phyloP scores from a whole-genome alignment of 148 eudicot species.

The Suaeda aralocaspica region DNA sequence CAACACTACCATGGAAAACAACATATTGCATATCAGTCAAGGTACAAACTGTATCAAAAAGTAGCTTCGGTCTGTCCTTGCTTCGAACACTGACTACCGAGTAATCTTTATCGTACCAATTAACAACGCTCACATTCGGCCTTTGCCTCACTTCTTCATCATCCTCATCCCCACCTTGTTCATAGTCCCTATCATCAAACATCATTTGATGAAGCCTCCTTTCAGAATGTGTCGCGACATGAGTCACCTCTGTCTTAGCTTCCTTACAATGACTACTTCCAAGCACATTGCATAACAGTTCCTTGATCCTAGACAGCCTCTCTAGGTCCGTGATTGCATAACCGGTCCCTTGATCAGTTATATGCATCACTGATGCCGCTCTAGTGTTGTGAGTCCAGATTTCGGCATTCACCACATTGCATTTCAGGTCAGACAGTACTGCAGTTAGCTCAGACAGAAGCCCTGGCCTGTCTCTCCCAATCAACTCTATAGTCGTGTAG shows the following conservation, averaged over 20 bases:
- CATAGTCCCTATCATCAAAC: slow-evolving; percentile 83
- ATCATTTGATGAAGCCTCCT: slow-evolving; percentile 93
- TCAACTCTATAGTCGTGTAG: slow-evolving; percentile 66
- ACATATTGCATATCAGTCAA: slow-evolving; percentile 95
- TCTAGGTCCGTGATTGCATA: slow-evolving; percentile 53
- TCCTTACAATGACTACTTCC: slow-evolving; percentile 60
- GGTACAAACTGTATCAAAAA: slow-evolving; percentile 85
- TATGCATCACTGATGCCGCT: slow-evolving; percentile 86
- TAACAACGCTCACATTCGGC: slow-evolving; percentile 66
- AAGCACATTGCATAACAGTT: slow-evolving; percentile 66
- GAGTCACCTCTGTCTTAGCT: slow-evolving; percentile 73
- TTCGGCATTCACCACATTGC: slow-evolving; percentile 86
- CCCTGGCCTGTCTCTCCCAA: slow-evolving; percentile 85
- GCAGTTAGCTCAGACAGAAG: slow-evolving; percentile 84
- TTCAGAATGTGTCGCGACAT: slow-evolving; percentile 60
- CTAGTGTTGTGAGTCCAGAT: slow-evolving; percentile 96
- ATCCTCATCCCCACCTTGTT: slow-evolving; percentile 36
- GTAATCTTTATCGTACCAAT: slow-evolving; percentile 84
- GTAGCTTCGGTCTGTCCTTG: slow-evolving; percentile 88
- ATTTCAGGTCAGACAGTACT: slow-evolving; percentile 68
- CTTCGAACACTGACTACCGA: slow-evolving; percentile 74
- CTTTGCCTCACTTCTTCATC: slow-evolving; percentile 39
- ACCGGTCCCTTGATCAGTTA: slow-evolving; percentile 68
- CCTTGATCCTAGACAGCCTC: slow-evolving; percentile 51
- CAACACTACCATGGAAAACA: slow-evolving; percentile 84